Evolutionary conservation across 139 green algal genomes (phyloP).

Genomic region (Coelastrella sp.): DNA sequence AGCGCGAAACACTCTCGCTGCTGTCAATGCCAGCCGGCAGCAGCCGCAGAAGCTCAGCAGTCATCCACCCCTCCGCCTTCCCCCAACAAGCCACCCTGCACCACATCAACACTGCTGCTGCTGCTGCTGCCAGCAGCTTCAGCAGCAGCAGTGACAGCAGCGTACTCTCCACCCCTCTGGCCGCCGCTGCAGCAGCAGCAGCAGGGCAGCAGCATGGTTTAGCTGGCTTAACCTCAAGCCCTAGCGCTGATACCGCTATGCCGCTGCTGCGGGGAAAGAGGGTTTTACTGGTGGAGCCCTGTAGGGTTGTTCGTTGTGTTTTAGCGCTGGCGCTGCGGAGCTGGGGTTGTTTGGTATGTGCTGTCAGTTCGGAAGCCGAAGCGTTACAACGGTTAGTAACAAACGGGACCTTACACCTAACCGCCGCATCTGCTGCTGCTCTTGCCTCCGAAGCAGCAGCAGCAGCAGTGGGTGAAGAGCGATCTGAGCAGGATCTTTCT

Average conservation of each 20-base stretch:
- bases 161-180: neutral
- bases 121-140: slow-evolving; percentile 6
- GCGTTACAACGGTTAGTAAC: slow-evolving; percentile 62
- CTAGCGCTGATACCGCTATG: slow-evolving; percentile 11
- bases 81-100: neutral
- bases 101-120: no score
- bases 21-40: slow-evolving; percentile 21
- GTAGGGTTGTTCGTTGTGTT: slow-evolving; percentile 70
- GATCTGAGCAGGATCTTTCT: no score
- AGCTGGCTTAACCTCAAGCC: neutral
- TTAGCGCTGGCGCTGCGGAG: slow-evolving; percentile 69
- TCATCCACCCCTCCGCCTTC: neutral
- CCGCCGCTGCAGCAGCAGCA: slow-evolving; percentile 12
- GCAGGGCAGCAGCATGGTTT: slow-evolving; percentile 16
- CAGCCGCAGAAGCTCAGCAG: neutral
- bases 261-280: slow-evolving; percentile 66
- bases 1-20: slow-evolving; percentile 31
- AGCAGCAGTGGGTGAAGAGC: slow-evolving; percentile 14
- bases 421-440: neutral
- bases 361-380: slow-evolving; percentile 63
- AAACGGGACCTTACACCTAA: slow-evolving; percentile 46
- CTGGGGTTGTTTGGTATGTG: slow-evolving; percentile 79
- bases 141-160: slow-evolving; percentile 18
- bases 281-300: slow-evolving; percentile 80
- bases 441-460: neutral